These are phyloP conservation scores for Penicillium sp. DNA, from an alignment of 2,329 filamentous ascomycete species.

Conservation along the genomic window DNA sequence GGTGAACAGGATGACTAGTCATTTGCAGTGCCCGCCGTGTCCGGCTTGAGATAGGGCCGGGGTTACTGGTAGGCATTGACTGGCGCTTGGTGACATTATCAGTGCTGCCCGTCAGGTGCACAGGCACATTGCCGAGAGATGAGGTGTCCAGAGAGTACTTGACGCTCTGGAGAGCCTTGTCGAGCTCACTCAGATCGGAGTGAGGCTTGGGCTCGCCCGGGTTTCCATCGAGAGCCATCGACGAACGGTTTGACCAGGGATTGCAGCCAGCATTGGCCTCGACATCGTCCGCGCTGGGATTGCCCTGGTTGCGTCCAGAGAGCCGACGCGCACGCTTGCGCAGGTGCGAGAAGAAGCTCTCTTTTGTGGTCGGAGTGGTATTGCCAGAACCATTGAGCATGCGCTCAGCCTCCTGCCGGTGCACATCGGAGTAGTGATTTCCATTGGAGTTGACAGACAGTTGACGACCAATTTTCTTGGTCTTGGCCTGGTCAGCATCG, in stretches of 20 bases:
- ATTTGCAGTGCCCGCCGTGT: conserved; percentile 74
- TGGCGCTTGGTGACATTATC: conserved; percentile 40
- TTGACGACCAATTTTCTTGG: conserved; percentile 92
- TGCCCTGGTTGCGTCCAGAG: conserved; percentile 85
- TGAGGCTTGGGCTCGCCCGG: conserved; percentile 50
- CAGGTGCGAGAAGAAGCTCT: conserved; percentile 97
- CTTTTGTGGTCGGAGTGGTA: conserved; percentile 76
- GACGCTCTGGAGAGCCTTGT: conserved; percentile 64
- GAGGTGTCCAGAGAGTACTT: conserved; percentile 60
- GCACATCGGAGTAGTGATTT: conserved; percentile 88
- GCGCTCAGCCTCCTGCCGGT: conserved; percentile 87
- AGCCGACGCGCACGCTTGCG: conserved; percentile 90
- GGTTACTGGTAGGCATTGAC: conserved; percentile 41
- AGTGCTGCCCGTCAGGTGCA: conserved; percentile 35
- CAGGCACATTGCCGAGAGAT: conserved; percentile 42
- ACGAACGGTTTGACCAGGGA: conserved; percentile 86
- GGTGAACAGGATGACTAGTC: conserved; percentile 73
- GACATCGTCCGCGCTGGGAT: conserved; percentile 81
- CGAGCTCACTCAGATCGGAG: conserved; percentile 62
- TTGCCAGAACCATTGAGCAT: conserved; percentile 81
- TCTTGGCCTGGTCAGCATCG: conserved; percentile 58
- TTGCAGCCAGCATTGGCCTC: conserved; percentile 92
- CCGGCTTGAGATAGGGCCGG: conserved; percentile 70
- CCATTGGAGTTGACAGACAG: conserved; percentile 88
- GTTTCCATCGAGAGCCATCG: conserved; percentile 72